Base-by-base conservation (phyloP, 108 stramenopile species). In the Mayamaea pseudoterrestris region DNA sequence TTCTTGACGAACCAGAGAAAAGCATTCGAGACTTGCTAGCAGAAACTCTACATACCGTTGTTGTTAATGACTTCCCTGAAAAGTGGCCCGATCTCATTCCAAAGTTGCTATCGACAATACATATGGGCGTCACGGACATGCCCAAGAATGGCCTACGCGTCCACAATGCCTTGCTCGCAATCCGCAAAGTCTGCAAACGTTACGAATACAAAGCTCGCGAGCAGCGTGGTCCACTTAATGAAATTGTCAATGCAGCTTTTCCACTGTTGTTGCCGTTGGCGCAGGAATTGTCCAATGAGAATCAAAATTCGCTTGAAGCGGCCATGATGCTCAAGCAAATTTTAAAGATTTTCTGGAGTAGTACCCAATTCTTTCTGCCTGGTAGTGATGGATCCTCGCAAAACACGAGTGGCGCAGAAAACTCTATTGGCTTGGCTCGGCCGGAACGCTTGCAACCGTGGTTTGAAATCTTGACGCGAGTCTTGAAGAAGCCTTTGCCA, bases 281-380 rank as follows among this genome's bases (percentile, higher is more conserved):
- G 12, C 76, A 80, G 35, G 47, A 73, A 1, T 50, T 87, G 31
- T 73, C 65, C 26, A 48, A 53, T 9, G 74, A 71, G 5, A 70
- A 78, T 18, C 77, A 87, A 52, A 55, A 86, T 43, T 67, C 68
- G 23, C 57, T 89, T n/a, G 90, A 92, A 52, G 81, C 76, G 11
- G 91, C 87, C n/a, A 63, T 87, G 80, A 90, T 90, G 76, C 68
- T 93, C 28, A 93, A 93, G 57, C 83, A 95, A 55, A 91, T 90
- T 49, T 80, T 98, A 30, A 95, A 98, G 69, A 93, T 95, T 43
- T 98, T 98, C 57, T 98, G 92, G 91, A 75, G 71, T n/a, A 76
- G 82, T 11, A 98, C 97, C 17, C 93, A 95, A 59, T 96, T 96
- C 49, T 81, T 82, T 39, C 67, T 97, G 9, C 90, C 94, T 11